phyloP scores from a whole-genome alignment of 2,329 filamentous ascomycete species.

The Fusarium sp. region DNA sequence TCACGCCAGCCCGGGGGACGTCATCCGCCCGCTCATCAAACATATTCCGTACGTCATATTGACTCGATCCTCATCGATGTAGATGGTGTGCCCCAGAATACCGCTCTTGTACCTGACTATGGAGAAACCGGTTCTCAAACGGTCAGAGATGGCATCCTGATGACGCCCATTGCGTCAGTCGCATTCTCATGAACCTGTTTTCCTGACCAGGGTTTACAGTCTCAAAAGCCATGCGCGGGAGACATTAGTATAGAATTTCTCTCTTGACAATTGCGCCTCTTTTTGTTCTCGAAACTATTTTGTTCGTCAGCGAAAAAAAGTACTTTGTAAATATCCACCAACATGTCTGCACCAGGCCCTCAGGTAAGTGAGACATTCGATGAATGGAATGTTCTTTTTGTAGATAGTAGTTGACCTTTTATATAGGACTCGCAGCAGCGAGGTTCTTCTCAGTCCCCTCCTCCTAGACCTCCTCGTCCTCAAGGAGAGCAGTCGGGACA shows the following conservation, averaged over 20 bases:
- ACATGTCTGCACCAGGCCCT: slow-evolving; percentile 38
- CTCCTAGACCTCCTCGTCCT: slow-evolving; percentile 22
- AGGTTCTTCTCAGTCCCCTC: slow-evolving; percentile 16
- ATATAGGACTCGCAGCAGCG: slow-evolving; percentile 34
- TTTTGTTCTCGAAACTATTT: slow-evolving; percentile 10
- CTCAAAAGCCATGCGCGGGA: slow-evolving; percentile 35
- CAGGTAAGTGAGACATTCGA: slow-evolving; percentile 27
- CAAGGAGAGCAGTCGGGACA: not conserved
- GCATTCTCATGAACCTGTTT: slow-evolving; percentile 36
- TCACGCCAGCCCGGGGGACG: slow-evolving; percentile 11
- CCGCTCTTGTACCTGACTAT: slow-evolving; percentile 14
- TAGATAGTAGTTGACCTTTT: slow-evolving; percentile 5
- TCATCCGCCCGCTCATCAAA: slow-evolving; percentile 16
- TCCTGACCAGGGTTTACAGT: slow-evolving; percentile 16
- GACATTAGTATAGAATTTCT: slow-evolving; percentile 12
- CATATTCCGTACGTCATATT: slow-evolving; percentile 36
- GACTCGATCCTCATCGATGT: slow-evolving; percentile 12
- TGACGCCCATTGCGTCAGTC: slow-evolving; percentile 47
- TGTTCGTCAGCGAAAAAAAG: slow-evolving; percentile 5
- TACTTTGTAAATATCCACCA: slow-evolving; percentile 1
- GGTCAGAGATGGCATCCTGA: slow-evolving; percentile 7
- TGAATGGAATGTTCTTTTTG: not conserved
- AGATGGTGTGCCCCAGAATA: not conserved
- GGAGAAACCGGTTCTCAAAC: slow-evolving; percentile 40
- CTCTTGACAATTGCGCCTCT: slow-evolving; percentile 6